Conservation (phyloP, 2,329 filamentous ascomycete genomes). For the Epichloe uncinata region DNA sequence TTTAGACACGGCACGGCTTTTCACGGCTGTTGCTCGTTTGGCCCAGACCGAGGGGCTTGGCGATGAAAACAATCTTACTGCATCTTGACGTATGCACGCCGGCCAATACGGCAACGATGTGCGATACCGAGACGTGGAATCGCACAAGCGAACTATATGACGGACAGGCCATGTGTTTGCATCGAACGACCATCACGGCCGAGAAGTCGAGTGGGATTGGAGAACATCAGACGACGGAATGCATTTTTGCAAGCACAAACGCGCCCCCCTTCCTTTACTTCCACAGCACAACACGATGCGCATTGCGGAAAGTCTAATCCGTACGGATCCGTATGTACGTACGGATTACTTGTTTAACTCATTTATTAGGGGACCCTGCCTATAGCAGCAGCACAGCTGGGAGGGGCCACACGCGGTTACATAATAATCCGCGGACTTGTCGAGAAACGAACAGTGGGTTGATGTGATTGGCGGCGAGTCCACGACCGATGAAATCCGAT, state of each 20-base stretch:
- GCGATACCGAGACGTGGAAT: neutral
- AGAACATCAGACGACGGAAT: neutral
- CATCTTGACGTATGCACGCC: neutral
- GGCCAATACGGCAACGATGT: neutral
- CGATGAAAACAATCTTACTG: neutral
- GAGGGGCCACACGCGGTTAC: neutral
- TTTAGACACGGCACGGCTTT: constrained; percentile 3
- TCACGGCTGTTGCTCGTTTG: neutral
- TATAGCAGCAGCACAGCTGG: too few relatives aligned
- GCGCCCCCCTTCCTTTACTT: too few relatives aligned
- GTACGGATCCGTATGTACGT: too few relatives aligned
- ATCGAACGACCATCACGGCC: neutral
- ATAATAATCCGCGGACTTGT: too few relatives aligned
- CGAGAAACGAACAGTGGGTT: too few relatives aligned
- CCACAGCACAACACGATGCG: too few relatives aligned
- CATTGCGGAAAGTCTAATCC: too few relatives aligned
- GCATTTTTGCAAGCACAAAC: neutral
- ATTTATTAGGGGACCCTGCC: too few relatives aligned
- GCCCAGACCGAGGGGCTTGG: neutral
- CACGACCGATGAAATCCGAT: neutral
- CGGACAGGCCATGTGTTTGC: neutral
- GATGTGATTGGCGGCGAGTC: neutral
- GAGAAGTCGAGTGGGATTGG: neutral
- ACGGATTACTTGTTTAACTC: too few relatives aligned
- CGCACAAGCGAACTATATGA: neutral